These are phyloP conservation scores for Dryas drummondii DNA, from an alignment of 306 rosid genomes.

Conservation along the genomic window DNA sequence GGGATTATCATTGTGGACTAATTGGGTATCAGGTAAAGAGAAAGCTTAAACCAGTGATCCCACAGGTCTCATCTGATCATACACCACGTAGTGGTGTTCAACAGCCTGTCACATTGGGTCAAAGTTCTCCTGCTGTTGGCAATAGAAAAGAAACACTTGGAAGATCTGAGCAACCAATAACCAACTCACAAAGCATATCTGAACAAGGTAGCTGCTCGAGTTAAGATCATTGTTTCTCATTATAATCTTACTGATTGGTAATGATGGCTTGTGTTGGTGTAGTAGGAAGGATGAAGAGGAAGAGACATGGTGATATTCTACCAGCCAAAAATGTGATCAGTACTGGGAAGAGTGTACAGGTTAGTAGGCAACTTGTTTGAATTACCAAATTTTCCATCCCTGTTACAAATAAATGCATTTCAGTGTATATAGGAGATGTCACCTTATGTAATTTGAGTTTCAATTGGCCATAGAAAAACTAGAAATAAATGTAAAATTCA, in stretches of 20 bases:
- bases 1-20: constrained; percentile 71
- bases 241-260: constrained; percentile 2
- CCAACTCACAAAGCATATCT: constrained; percentile 27
- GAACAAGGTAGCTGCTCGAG: constrained; percentile 46
- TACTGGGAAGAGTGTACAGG: constrained; percentile 39
- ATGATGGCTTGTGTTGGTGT: constrained; percentile 26
- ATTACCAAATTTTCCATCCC: background rate
- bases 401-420: background rate
- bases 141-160: constrained; percentile 21
- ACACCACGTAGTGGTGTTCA: constrained; percentile 27
- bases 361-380: constrained; percentile 36
- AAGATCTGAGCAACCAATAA: constrained; percentile 27
- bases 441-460: background rate
- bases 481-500: background rate
- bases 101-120: constrained; percentile 28
- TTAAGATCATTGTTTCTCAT: constrained; percentile 21
- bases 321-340: constrained; percentile 28
- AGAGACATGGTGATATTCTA: constrained; percentile 36
- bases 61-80: constrained; percentile 15
- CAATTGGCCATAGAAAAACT: background rate
- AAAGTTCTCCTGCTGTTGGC: constrained; percentile 24
- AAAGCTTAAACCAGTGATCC: constrained; percentile 25
- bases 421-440: background rate
- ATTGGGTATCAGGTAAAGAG: constrained; percentile 60
- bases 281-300: constrained; percentile 62